Conservation (phyloP, 2,329 filamentous ascomycete genomes). For the Aspergillus cejpii region DNA sequence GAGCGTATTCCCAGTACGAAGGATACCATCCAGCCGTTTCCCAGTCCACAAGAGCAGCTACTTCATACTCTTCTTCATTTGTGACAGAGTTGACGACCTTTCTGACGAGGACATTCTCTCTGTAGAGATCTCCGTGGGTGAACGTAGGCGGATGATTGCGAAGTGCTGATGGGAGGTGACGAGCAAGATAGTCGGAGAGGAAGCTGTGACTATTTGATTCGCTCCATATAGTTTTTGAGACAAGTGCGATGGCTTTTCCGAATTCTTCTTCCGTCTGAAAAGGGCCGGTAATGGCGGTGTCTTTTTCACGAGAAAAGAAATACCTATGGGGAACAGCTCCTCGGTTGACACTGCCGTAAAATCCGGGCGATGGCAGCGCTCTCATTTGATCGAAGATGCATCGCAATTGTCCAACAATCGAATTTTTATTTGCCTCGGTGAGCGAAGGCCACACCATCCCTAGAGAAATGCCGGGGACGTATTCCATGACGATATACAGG, state of each 20-base stretch:
- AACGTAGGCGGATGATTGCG: constrained; percentile 17
- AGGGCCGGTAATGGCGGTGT: constrained; percentile 13
- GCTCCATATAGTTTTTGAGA: constrained; percentile 13
- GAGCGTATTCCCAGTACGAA: constrained; percentile 23
- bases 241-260: constrained; percentile 14
- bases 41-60: constrained; percentile 21
- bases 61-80: constrained; percentile 13
- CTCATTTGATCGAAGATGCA: constrained; percentile 17
- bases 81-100: constrained; percentile 10
- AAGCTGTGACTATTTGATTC: constrained; percentile 12
- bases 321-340: constrained; percentile 18
- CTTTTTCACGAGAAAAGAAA: constrained; percentile 17
- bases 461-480: constrained; percentile 11
- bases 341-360: constrained; percentile 17
- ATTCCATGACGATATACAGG: constrained; percentile 18
- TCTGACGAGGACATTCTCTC: constrained; percentile 19
- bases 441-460: constrained; percentile 13
- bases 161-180: constrained; percentile 17
- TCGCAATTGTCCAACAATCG: constrained; percentile 11
- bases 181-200: constrained; percentile 17
- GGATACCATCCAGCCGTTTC: constrained; percentile 26
- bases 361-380: constrained; percentile 16
- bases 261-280: constrained; percentile 19
- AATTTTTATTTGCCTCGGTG: constrained; percentile 12
- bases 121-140: constrained; percentile 21